Base-by-base conservation (phyloP, 2,329 filamentous ascomycete genomes). In the Truncatella angustata region DNA sequence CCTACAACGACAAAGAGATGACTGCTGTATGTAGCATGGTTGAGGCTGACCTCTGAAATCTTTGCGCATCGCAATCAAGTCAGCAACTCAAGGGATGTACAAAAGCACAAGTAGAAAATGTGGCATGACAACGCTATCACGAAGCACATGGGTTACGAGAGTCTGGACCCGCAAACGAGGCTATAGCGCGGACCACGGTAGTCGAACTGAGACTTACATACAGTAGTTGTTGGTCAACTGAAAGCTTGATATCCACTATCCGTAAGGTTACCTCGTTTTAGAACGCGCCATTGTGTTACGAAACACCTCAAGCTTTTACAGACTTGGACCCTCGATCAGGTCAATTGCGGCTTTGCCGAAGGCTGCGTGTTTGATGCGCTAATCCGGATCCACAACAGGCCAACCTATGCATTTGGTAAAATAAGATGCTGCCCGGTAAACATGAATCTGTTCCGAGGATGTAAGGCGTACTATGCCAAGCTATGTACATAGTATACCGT, bases 271-370 rank as follows among this genome's bases (percentile, higher is more conserved):
- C n/a, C 26, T 35, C 20, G 26, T 46, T 35, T 46, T 35, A 35
- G 43, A 46, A 46, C 43, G 43, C 43, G 43, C 43, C 43, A 46
- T 34, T 28, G 21, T 24, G 40, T 43, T 43, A 43, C 40, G 40
- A 24, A 43, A 23, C 40, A 18, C 18, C 24, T 21, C 37, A 40
- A 40, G 37, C 28, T 32, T 32, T 32, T 9, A 32, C 7, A 32
- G 14, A 14, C 28, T 14, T 32, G 7, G 28, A 7, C 28, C 14
- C 7, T 32, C 28, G 14, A 32, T 32, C 28, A 14, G 14, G 14
- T 32, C 28, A 32, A 32, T 14, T 14, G 28, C 28, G 28, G 28
- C 28, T 32, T 32, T 14, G 28, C 28, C 28, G 28, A 32, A n/a
- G n/a, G n/a, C n/a, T n/a, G n/a, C n/a, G n/a, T n/a, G n/a, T n/a